These are phyloP conservation scores for Boletus bicolor DNA, from an alignment of 768 basidiomycete genomes.

Conservation along the genomic window DNA sequence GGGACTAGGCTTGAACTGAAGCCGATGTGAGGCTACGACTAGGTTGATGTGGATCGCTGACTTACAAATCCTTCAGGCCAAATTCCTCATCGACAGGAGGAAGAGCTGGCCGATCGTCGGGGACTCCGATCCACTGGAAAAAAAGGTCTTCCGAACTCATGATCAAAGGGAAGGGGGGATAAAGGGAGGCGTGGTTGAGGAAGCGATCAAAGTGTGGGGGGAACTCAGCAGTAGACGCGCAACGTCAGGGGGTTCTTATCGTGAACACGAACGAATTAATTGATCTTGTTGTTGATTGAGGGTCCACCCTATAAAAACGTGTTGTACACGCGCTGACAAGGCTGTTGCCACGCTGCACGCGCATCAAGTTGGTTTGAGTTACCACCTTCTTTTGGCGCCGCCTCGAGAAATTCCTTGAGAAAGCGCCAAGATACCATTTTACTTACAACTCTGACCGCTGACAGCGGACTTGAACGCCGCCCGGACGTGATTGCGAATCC, in stretches of 20 bases:
- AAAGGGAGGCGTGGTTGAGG: background rate
- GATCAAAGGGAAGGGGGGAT: background rate
- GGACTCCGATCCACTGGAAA: slow-evolving; percentile 14
- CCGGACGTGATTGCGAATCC: background rate
- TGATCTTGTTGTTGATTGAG: slow-evolving; percentile 31
- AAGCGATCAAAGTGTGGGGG: slow-evolving; percentile 3
- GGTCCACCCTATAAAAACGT: slow-evolving; percentile 38
- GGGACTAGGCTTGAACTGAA: slow-evolving; percentile 4
- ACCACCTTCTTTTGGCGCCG: slow-evolving; percentile 19
- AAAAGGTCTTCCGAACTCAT: slow-evolving; percentile 16
- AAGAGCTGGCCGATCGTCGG: slow-evolving; percentile 16
- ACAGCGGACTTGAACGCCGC: slow-evolving; percentile 9
- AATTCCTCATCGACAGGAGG: slow-evolving; percentile 25
- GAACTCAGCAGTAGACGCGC: slow-evolving; percentile 12
- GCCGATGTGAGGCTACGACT: slow-evolving; percentile 7
- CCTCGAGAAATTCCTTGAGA: slow-evolving; percentile 14
- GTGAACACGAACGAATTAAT: slow-evolving; percentile 15
- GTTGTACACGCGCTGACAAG: slow-evolving; percentile 32
- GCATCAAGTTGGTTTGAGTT: slow-evolving; percentile 14
- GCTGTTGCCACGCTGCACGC: slow-evolving; percentile 30
- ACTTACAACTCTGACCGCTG: slow-evolving; percentile 7
- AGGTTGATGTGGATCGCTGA: background rate
- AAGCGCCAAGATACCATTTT: slow-evolving; percentile 9
- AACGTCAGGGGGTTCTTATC: slow-evolving; percentile 29
- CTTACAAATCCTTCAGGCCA: slow-evolving; percentile 22